Conservation (phyloP, 805 yeast genomes). For the Metschnikowia matae region DNA sequence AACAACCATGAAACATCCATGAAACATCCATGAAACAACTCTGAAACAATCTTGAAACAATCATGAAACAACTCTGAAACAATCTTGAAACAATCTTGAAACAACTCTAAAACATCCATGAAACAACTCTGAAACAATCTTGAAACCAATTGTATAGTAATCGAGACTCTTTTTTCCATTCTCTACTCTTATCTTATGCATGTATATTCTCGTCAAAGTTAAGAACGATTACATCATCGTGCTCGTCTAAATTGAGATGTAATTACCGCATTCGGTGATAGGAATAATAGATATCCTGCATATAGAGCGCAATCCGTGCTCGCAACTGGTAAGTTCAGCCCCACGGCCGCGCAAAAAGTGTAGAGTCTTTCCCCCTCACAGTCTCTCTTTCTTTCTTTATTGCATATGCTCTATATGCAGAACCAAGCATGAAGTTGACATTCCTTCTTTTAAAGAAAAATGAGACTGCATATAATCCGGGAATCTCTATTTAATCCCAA, state of each 20-base stretch:
- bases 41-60: not conserved
- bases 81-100: no score
- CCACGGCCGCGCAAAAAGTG: no score
- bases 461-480: no score
- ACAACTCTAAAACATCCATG: not conserved
- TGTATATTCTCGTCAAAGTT: not conserved
- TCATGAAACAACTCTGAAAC: no score
- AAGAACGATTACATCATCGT: not conserved
- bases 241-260: not conserved
- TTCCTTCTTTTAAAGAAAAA: no score
- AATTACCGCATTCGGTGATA: not conserved
- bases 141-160: not conserved
- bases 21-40: not conserved
- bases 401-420: no score
- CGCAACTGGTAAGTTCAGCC: not conserved
- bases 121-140: not conserved
- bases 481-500: no score
- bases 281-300: not conserved
- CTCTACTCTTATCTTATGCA: not conserved
- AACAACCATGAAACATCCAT: not conserved
- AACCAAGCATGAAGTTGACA: no score
- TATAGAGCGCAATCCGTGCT: not conserved
- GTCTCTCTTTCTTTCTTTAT: no score
- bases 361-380: no score
- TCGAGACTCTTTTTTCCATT: not conserved